Evolutionary conservation across 805 yeast species (phyloP).

Genomic region (Henningerozyma blattae): DNA sequence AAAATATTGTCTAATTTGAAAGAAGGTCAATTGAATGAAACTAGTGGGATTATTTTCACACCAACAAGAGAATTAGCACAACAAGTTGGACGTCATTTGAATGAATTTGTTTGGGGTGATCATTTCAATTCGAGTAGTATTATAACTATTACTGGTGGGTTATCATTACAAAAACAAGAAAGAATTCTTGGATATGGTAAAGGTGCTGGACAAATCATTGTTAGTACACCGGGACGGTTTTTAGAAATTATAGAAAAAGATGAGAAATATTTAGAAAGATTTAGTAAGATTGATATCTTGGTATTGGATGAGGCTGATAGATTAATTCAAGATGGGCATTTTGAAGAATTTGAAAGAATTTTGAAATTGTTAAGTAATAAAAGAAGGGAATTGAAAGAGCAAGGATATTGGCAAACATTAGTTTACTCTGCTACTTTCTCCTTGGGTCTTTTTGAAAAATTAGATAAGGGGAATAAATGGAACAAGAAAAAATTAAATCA

Average conservation of each 20-base stretch:
- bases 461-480: constrained; percentile 32
- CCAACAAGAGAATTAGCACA: constrained; percentile 96
- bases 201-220: constrained; percentile 63
- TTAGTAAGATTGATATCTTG: constrained; percentile 34
- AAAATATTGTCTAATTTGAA: constrained; percentile 26
- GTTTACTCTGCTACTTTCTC: constrained; percentile 95
- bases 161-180: constrained; percentile 87
- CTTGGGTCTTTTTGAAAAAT: constrained; percentile 65
- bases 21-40: constrained; percentile 21
- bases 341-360: constrained; percentile 79
- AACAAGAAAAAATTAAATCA: constrained; percentile 13
- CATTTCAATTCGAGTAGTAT: constrained; percentile 43
- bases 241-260: constrained; percentile 67
- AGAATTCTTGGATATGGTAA: constrained; percentile 47
- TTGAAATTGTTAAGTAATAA: constrained; percentile 47
- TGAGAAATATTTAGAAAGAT: constrained; percentile 28
- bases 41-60: constrained; percentile 73
- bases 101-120: constrained; percentile 27
- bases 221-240: constrained; percentile 93
- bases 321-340: constrained; percentile 88
- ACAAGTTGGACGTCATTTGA: constrained; percentile 78
- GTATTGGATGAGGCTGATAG: constrained; percentile 96
- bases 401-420: constrained; percentile 61
- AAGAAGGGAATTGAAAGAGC: constrained; percentile 21
- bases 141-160: constrained; percentile 83